Percentiles rank a stretch among this genome's conserved stretches.
phyloP scores from a whole-genome alignment of 2,329 filamentous ascomycete species.

The Purpureocillium lavendulum region DNA sequence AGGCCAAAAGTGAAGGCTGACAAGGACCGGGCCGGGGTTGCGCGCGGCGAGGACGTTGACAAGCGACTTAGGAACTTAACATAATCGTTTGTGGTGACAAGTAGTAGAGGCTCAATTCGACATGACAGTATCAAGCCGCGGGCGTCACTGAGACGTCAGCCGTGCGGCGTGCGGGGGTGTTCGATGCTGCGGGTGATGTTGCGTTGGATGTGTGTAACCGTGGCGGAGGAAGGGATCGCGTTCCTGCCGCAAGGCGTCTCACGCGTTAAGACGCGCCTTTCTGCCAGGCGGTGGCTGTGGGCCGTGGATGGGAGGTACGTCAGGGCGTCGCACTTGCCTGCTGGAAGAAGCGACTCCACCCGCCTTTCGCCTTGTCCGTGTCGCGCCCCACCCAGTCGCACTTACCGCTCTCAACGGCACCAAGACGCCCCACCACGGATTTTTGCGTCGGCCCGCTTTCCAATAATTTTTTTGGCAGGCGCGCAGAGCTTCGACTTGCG shows the following conservation, averaged over 20 bases:
- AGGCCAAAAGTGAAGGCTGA: background rate
- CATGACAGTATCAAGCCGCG: too few species aligned
- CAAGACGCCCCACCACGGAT: constrained; percentile 14
- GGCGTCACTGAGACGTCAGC: too few species aligned
- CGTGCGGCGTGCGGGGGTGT: too few species aligned
- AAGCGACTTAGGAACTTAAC: too few species aligned
- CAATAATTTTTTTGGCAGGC: constrained; percentile 22
- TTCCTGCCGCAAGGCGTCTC: background rate
- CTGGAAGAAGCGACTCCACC: too few species aligned
- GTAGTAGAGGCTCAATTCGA: too few species aligned
- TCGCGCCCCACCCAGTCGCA: background rate
- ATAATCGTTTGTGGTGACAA: too few species aligned
- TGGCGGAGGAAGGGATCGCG: constrained; percentile 1
- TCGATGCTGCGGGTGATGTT: background rate
- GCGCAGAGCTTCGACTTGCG: constrained; percentile 15
- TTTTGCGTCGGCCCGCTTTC: constrained; percentile 22
- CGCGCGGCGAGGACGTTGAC: too few species aligned
- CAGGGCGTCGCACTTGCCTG: background rate
- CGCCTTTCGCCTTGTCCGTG: background rate
- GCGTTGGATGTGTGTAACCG: background rate
- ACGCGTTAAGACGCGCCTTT: constrained; percentile 5
- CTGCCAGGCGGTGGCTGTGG: background rate
- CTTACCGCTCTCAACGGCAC: background rate
- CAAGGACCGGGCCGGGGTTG: background rate
- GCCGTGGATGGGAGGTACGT: background rate